phyloP scores from a whole-genome alignment of 2,329 filamentous ascomycete genomes.

The Epichloe elymi region DNA sequence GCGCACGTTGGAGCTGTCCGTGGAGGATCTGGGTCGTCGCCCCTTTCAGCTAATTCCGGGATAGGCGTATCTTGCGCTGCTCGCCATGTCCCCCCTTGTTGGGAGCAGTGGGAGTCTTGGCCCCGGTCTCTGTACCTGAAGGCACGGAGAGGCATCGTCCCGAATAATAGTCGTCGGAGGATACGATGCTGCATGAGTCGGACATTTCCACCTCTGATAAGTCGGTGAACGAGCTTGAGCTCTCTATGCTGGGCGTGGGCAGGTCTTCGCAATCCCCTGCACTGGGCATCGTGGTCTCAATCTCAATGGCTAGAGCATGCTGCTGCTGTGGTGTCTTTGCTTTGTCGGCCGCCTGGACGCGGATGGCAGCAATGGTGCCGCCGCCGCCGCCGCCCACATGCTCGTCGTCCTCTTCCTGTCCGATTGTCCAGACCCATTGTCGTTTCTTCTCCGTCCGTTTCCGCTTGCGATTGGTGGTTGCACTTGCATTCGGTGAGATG shows the following conservation, averaged over 20 bases:
- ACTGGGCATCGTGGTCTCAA: not conserved
- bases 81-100: not conserved
- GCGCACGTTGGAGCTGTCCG: not conserved
- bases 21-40: not conserved
- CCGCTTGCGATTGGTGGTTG: conserved; percentile 36
- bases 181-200: conserved; percentile 28
- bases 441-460: conserved; percentile 46
- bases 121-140: conserved; percentile 21
- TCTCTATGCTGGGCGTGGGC: conserved; percentile 29
- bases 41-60: conserved; percentile 10
- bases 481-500: conserved; percentile 23
- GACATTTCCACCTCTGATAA: conserved; percentile 35
- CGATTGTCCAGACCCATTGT: conserved; percentile 55
- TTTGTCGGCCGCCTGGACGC: conserved; percentile 14
- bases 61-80: conserved; percentile 13
- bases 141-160: not conserved
- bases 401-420: conserved; percentile 34
- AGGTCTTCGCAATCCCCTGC: conserved; percentile 16
- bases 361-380: conserved; percentile 28
- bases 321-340: not conserved
- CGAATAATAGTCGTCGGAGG: conserved; percentile 22
- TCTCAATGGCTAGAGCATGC: not conserved
- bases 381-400: conserved; percentile 24
- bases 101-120: conserved; percentile 26
- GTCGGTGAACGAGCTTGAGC: conserved; percentile 17